Percentiles rank a stretch among this genome's conserved stretches.
phyloP scores from a whole-genome alignment of 1,139 yeast genomes.

The Debaryomyces sp. region DNA sequence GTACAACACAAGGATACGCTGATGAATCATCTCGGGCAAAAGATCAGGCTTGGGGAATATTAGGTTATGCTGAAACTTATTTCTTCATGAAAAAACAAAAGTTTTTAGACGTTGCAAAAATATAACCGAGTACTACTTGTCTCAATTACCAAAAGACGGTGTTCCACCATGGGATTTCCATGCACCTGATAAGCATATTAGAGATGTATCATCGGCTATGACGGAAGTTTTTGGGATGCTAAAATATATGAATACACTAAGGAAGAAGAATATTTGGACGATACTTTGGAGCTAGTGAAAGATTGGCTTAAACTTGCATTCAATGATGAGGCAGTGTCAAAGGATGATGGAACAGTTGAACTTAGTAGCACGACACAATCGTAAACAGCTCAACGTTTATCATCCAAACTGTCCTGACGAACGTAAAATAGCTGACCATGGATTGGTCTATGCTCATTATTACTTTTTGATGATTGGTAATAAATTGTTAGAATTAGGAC shows the following conservation, averaged over 20 bases:
- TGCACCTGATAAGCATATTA: slow-evolving; percentile 21
- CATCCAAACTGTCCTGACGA: slow-evolving; percentile 16
- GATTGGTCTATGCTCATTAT: slow-evolving; percentile 29
- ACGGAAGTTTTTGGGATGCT: slow-evolving; percentile 22
- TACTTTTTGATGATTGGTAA: slow-evolving; percentile 26
- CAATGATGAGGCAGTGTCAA: slow-evolving; percentile 10
- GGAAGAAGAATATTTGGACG: slow-evolving; percentile 11
- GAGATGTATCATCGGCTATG: too few species aligned
- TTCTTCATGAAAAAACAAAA: slow-evolving; percentile 21
- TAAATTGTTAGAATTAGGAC: slow-evolving; percentile 19
- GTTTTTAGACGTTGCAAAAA: slow-evolving; percentile 24
- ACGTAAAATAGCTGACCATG: slow-evolving; percentile 18
- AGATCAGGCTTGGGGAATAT: slow-evolving; percentile 30
- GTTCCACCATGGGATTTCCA: slow-evolving; percentile 31
- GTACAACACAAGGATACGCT: slow-evolving; percentile 27
- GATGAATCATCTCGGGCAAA: slow-evolving; percentile 29
- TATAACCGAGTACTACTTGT: slow-evolving; percentile 21
- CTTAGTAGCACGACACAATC: slow-evolving; percentile 21
- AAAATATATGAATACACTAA: slow-evolving; percentile 18
- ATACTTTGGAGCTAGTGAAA: slow-evolving; percentile 12
- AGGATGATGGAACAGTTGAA: slow-evolving; percentile 15
- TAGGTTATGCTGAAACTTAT: slow-evolving; percentile 26
- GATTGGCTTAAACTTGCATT: slow-evolving; percentile 10
- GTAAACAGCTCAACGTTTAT: slow-evolving; percentile 24
- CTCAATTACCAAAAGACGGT: slow-evolving; percentile 23